Conservation (phyloP, 257 asterid genomes). For the Anisodus acutangulus region DNA sequence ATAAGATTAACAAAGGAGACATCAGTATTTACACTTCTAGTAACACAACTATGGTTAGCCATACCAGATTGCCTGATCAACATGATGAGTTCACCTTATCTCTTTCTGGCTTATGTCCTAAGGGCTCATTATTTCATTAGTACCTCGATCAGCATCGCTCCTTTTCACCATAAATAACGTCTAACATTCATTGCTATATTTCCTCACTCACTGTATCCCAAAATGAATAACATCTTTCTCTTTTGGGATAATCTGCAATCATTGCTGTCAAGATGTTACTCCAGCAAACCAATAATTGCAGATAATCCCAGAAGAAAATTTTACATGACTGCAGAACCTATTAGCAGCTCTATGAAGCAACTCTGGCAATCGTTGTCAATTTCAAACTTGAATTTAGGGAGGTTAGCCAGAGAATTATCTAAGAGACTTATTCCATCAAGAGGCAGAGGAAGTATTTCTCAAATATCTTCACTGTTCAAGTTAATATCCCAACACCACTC, state of each 20-base stretch:
- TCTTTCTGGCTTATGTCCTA: conserved; percentile 9
- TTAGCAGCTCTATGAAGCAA: not conserved
- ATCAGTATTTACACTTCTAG: not conserved
- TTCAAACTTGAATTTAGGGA: conserved; percentile 20
- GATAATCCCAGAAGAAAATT: conserved; percentile 18
- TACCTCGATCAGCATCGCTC: not conserved
- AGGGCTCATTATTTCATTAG: not conserved
- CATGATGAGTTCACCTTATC: conserved; percentile 22
- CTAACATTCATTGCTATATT: not conserved
- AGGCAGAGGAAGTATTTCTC: conserved; percentile 21
- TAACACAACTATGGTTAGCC: conserved; percentile 13
- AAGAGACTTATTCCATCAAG: not conserved
- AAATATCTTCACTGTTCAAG: conserved; percentile 18
- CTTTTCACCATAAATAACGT: not conserved
- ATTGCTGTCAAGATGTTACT: not conserved
- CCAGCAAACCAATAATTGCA: not conserved
- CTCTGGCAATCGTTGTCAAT: not conserved
- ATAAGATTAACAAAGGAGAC: not conserved
- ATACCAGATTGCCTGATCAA: conserved; percentile 12
- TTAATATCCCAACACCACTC: not conserved
- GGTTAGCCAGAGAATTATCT: not conserved
- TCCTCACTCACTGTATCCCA: conserved; percentile 15
- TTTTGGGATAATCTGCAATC: not conserved
- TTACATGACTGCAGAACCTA: conserved; percentile 7
- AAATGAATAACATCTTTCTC: not conserved